Base-by-base conservation (phyloP, 73 alveolate genomes). In the Breviolum minutum region DNA sequence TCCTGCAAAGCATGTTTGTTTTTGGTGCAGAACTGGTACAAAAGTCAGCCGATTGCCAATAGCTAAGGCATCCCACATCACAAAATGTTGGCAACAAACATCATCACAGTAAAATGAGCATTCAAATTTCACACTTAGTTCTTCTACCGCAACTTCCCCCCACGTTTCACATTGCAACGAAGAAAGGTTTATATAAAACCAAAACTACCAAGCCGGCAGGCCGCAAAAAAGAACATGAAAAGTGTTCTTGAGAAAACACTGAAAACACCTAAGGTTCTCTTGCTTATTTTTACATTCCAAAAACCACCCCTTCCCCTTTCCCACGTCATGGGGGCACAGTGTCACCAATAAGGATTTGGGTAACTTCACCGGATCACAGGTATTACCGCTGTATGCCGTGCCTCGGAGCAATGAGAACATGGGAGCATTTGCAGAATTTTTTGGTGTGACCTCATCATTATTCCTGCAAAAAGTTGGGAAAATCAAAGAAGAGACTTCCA, bases 261-360 rank as follows among this genome's bases (percentile, higher is more conserved):
- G 8, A 2, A 14, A 68, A 22, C 77, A 68, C 17, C 77, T 40
- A 40, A 40, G 54, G 54, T 2, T 40, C 54, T 40, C 54, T n/a
- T n/a, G n/a, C n/a, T n/a, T n/a, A n/a, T n/a, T n/a, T n/a, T n/a
- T n/a, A n/a, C n/a, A n/a, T n/a, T n/a, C n/a, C n/a, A n/a, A n/a
- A n/a, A n/a, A n/a, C n/a, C n/a, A n/a, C n/a, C n/a, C n/a, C n/a
- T n/a, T n/a, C n/a, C n/a, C n/a, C n/a, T n/a, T n/a, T n/a, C n/a
- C n/a, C n/a, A n/a, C n/a, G 54, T 40, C 32, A 10, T 10, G 63
- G 29, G 90, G 63, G 86, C 81, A 74, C 98, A 92, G 40, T 7
- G 98, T 74, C 54, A 92, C 98, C 86, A 92, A 80, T 90, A 92
- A 27, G 19, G 98, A 92, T 80, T 92, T 92, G 27, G 98, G 98